These are phyloP conservation scores for Fusarium verticillioides DNA, from an alignment of 2,329 filamentous ascomycete genomes.

Conservation along the genomic window DNA sequence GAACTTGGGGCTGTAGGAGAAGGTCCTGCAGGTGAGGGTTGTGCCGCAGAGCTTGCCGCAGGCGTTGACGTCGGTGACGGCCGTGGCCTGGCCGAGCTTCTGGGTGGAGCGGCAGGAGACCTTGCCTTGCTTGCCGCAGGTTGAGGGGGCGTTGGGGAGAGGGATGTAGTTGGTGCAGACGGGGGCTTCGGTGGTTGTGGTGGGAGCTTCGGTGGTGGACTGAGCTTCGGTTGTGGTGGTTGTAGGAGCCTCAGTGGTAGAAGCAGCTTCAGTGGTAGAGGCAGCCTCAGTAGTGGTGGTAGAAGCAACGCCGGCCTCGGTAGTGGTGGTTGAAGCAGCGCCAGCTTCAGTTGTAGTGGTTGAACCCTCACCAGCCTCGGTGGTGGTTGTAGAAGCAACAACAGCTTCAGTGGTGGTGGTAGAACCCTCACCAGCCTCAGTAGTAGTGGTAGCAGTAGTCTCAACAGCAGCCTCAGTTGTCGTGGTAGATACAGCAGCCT, in stretches of 20 bases:
- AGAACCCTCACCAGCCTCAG: neutral
- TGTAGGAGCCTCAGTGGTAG: neutral
- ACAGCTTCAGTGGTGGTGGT: neutral
- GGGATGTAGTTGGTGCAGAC: conserved; percentile 18
- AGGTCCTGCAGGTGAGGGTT: conserved; percentile 17
- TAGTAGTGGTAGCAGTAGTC: neutral
- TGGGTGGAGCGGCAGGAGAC: conserved; percentile 10
- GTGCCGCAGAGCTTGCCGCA: conserved; percentile 15
- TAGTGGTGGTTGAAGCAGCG: neutral
- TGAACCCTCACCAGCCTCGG: neutral
- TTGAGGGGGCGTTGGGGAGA: neutral
- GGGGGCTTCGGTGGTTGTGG: conserved; percentile 2
- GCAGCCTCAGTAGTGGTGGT: neutral
- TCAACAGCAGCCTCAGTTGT: neutral
- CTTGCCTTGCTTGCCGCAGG: conserved; percentile 18
- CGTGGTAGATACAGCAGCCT: neutral
- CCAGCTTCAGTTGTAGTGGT: neutral
- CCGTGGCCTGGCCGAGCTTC: conserved; percentile 1
- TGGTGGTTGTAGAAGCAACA: neutral
- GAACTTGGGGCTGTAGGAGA: conserved; percentile 9
- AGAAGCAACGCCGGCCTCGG: neutral
- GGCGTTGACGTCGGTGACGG: neutral
- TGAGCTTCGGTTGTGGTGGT: neutral
- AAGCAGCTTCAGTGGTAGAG: neutral
- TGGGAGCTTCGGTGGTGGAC: conserved; percentile 5